Conservation (phyloP, 768 basidiomycete genomes). For the Hortiboletus campestris region DNA sequence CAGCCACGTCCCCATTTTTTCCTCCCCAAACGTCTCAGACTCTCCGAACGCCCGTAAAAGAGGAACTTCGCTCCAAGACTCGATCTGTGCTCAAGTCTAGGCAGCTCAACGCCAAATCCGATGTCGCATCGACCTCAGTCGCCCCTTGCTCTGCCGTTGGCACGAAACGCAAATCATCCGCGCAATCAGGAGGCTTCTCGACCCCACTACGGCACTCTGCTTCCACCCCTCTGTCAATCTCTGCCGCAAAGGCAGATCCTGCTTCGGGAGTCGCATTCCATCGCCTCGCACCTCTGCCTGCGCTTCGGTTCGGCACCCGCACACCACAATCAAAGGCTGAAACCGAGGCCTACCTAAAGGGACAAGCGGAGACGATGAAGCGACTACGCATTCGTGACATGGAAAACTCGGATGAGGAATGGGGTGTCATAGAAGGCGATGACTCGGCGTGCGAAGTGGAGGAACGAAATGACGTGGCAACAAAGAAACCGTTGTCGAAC, state of each 20-base stretch:
- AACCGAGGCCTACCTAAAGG: slow-evolving; percentile 38
- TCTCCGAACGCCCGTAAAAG: slow-evolving; percentile 62
- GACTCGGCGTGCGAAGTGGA: slow-evolving; percentile 55
- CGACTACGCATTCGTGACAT: slow-evolving; percentile 59
- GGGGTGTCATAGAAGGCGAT: slow-evolving; percentile 39
- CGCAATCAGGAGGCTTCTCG: slow-evolving; percentile 43
- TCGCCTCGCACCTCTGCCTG: slow-evolving; percentile 34
- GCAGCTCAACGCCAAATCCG: slow-evolving; percentile 26
- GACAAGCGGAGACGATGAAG: slow-evolving; percentile 65
- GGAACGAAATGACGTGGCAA: slow-evolving; percentile 34
- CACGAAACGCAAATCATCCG: slow-evolving; percentile 63
- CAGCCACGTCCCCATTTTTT: slow-evolving; percentile 41
- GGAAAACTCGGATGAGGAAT: slow-evolving; percentile 45
- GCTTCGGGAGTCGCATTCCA: slow-evolving; percentile 36
- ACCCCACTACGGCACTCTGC: slow-evolving; percentile 56
- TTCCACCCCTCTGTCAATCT: slow-evolving; percentile 39
- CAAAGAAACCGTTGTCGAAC: slow-evolving; percentile 35
- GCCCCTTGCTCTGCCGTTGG: slow-evolving; percentile 43
- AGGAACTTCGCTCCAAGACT: slow-evolving; percentile 37
- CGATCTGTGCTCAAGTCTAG: slow-evolving; percentile 42
- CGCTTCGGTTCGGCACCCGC: slow-evolving; percentile 29
- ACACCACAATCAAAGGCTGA: slow-evolving; percentile 37
- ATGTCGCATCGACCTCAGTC: slow-evolving; percentile 3
- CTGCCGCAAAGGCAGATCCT: slow-evolving; percentile 33
- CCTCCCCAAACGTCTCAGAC: slow-evolving; percentile 46